A percentile compares a stretch with the other conserved stretches of the same genome.
Evolutionary conservation across 2,329 filamentous ascomycete species (phyloP).

Genomic region (Cordyceps militaris): DNA sequence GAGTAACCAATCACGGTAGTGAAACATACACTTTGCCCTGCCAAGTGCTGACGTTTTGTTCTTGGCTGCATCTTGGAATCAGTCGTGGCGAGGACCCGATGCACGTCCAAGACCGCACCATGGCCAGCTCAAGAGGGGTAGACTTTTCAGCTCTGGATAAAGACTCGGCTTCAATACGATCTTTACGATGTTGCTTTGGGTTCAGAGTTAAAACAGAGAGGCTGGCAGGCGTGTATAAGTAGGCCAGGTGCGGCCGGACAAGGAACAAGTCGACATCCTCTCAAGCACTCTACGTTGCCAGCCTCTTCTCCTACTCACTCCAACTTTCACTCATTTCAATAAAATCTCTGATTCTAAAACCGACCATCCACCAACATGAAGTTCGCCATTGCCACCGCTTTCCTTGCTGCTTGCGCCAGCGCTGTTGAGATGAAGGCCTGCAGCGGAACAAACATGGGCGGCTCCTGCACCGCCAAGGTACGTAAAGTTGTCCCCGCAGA

Average conservation of each 20-base stretch:
- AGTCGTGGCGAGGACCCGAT: neutral
- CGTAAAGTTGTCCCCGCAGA: neutral
- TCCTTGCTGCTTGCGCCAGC: slow-evolving; percentile 10
- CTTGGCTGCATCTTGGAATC: slow-evolving; percentile 1
- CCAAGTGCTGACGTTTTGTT: slow-evolving; percentile 1
- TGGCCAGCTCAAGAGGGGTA: neutral
- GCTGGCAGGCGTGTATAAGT: neutral
- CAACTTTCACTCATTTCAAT: neutral
- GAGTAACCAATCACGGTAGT: neutral
- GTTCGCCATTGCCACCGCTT: slow-evolving; percentile 6
- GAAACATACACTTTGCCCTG: neutral
- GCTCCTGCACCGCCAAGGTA: slow-evolving; percentile 9
- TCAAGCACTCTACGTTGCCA: neutral
- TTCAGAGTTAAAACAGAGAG: neutral
- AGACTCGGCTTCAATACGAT: neutral
- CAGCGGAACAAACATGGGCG: slow-evolving; percentile 10
- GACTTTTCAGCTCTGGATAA: neutral
- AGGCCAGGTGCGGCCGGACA: neutral
- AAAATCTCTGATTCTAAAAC: too few relatives aligned
- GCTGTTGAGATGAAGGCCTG: slow-evolving; percentile 14
- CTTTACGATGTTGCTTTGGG: neutral
- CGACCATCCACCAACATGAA: neutral
- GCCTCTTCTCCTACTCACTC: neutral
- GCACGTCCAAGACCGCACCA: neutral
- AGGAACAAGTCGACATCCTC: neutral